Base-by-base conservation (phyloP, 305 asterid species). In the Nicotiana rustica region DNA sequence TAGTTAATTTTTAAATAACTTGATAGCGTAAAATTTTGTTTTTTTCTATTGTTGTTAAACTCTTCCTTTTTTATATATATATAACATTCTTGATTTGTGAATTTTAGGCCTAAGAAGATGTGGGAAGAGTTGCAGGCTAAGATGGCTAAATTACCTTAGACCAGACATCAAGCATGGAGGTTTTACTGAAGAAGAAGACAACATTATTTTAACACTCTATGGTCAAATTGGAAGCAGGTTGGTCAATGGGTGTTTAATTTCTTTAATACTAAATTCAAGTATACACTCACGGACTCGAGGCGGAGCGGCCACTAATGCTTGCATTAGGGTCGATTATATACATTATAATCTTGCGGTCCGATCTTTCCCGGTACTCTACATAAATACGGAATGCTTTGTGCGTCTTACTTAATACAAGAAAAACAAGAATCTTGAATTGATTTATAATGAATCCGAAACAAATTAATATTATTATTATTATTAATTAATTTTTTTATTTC, bases 121-220 rank as follows among this genome's bases (percentile, higher is more conserved):
- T 3, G 96, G 97, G 0, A 93, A 93, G 86, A 93, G 97, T 66
- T 93, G 96, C 78, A 88, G 97, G 3, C 85, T 93, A 36, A 89
- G 98, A 86, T 93, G 98, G 98, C 90, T 93, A 1, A 93, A 94
- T 86, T 94, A 94, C 81, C 94, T 94, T 0, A 69, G 97, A 41
- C 98, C 98, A 9, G 87, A 90, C 82, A 91, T 92, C 84, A 92
- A 90, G 71, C 98, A 92, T 77, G 97, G 97, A 21, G 90, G 91
- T 12, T 94, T 92, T n/a, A 89, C 93, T 67, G 87, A 89, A 7
- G 93, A 92, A 82, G 97, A 94, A 89, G 96, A 92, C 44, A 71
- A 81, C 62, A 41, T 85, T 83, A 92, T 94, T 5, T 52, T 91
- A 33, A 81, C 87, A 18, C 91, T 93, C 76, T 90, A 90, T 83